Conservation (phyloP, 2,329 filamentous ascomycete species). For the Septoria linicola region DNA sequence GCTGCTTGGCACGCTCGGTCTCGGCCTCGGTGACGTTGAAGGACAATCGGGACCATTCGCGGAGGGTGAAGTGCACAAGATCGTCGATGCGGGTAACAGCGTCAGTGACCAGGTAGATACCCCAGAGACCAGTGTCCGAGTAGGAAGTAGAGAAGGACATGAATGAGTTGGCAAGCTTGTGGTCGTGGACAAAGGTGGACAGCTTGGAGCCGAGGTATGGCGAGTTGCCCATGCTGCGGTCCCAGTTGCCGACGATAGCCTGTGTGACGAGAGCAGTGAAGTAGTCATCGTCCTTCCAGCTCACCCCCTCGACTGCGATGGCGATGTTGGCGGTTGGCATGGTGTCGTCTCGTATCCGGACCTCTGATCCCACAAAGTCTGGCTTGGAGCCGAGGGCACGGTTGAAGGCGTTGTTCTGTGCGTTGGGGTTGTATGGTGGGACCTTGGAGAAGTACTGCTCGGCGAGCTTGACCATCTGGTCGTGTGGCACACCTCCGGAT, state of each 20-base stretch:
- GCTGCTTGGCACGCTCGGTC: conserved; percentile 96
- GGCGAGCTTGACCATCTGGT: conserved; percentile 89
- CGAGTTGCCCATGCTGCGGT: conserved; percentile 96
- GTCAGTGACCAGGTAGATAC: conserved; percentile 96
- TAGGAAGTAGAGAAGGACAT: conserved; percentile 99
- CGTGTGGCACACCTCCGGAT: conserved; percentile 88
- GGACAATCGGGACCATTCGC: conserved; percentile 95
- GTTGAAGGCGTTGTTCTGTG: conserved; percentile 67
- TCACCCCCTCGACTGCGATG: conserved; percentile 97
- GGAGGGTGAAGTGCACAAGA: conserved; percentile 95
- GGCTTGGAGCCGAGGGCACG: conserved; percentile 81
- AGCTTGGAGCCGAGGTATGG: conserved; percentile 98
- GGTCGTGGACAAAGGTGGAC: conserved; percentile 87
- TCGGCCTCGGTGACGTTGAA: conserved; percentile 84
- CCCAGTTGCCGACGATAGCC: conserved; percentile 99
- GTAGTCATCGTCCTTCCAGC: conserved; percentile 99
- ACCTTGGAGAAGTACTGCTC: conserved; percentile 91
- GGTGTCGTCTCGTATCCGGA: conserved; percentile 92
- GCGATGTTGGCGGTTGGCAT: conserved; percentile 96
- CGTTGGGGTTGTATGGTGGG: conserved; percentile 71
- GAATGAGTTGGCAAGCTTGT: conserved; percentile 98
- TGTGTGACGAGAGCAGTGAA: conserved; percentile 97
- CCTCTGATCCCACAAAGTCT: conserved; percentile 94
- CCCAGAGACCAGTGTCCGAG: conserved; percentile 99
- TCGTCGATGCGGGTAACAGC: conserved; percentile 86